phyloP scores from a whole-genome alignment of 1,284 basidiomycete species.

The Crepidotus sp. region DNA sequence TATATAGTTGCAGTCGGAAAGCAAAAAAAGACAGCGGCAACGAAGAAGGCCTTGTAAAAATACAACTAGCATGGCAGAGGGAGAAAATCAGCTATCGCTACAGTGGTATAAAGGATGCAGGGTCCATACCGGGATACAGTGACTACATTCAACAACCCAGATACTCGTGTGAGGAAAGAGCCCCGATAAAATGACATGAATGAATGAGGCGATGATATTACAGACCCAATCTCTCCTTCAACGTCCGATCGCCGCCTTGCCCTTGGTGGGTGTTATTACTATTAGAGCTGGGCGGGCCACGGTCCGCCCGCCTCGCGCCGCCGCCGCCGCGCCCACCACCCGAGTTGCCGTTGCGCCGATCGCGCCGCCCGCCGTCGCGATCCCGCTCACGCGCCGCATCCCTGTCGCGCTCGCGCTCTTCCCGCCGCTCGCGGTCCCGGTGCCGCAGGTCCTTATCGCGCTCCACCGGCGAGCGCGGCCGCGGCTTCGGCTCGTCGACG shows the following conservation, averaged over 20 bases:
- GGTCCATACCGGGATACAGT: conserved; percentile 30
- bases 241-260: conserved; percentile 56
- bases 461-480: conserved; percentile 22
- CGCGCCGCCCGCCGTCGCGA: conserved; percentile 25
- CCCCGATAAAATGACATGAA: conserved; percentile 12
- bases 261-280: conserved; percentile 20
- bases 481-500: conserved; percentile 41
- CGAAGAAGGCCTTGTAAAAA: conserved; percentile 5
- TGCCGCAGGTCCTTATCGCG: conserved; percentile 11
- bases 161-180: conserved; percentile 13
- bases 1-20: conserved; percentile 4
- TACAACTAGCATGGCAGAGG: conserved; percentile 17
- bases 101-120: conserved; percentile 17
- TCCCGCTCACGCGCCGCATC: no score
- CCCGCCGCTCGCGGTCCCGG: conserved; percentile 17
- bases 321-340: conserved; percentile 23
- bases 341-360: conserved; percentile 27
- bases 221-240: conserved; percentile 70
- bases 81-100: conserved; percentile 26
- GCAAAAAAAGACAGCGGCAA: conserved; percentile 11
- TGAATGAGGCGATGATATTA: conserved; percentile 22
- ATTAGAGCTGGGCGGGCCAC: neutral
- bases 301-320: conserved; percentile 21
- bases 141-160: conserved; percentile 19
- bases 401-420: conserved; percentile 28